Evolutionary conservation across 805 yeast species (phyloP), one percentile per base, ranked within the genome.

Genomic region (Ogataea methanolica): DNA sequence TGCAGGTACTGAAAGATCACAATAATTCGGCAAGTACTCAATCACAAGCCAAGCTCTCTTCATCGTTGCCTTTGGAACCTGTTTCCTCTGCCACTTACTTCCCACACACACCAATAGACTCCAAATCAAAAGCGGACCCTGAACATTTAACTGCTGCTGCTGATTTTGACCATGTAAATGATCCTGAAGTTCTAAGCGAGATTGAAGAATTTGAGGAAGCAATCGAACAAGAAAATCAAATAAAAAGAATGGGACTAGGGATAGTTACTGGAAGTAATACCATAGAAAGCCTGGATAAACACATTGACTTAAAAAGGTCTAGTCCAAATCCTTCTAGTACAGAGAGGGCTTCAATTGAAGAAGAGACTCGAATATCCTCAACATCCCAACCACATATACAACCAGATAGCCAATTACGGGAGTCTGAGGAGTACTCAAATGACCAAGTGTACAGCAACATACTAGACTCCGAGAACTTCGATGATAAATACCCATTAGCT

Each of bases 71-170:
- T 0, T 55, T 79, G 40, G 84, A 83, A 49, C 87, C 88, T 0
- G 78, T 82, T 0, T 80, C 86, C 0, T 79, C 85, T 2, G 89
- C 88, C 0, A 82, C 88, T 0, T 84, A 83, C 59, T 75, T 81
- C 47, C 90, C 90, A 3, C 88, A 83, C 60, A 75, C 79, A 3
- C 78, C 82, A 16, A 64, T 63, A 21, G 64, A 65, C 37, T 49
- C 61, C 3, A 42, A 40, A 14, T 36, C 29, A 23, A 52, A 34
- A 23, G 51, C 59, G 0, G 39, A 45, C 15, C 62, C 67, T 29
- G 75, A 74, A 55, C 80, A 76, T 59, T 57, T 77, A 43, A 75
- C 73, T 4, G 80, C 80, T 5, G 72, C 75, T 42, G 61, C 75
- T 16, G 82, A 77, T 56, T 76, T 71, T 51, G 80, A 77, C 42